Percentiles rank a stretch among this genome's conserved stretches.
These are phyloP conservation scores for Cytidiella melzeri DNA, from an alignment of 768 basidiomycete species.

Conservation along the genomic window DNA sequence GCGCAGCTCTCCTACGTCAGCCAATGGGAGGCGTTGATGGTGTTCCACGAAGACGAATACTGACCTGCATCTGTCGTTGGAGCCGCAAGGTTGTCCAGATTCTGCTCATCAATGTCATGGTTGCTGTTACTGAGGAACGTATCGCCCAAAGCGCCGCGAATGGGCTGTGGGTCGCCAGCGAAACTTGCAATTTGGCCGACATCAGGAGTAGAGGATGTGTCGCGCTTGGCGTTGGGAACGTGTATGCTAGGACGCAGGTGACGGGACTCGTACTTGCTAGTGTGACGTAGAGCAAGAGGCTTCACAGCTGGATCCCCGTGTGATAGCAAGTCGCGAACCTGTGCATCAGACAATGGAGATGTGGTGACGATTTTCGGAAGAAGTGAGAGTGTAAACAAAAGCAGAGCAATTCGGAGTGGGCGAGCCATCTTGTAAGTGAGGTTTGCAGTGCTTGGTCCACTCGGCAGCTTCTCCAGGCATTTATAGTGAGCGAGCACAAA, in stretches of 20 bases:
- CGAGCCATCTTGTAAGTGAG: no score
- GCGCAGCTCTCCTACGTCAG: background rate
- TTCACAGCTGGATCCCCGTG: background rate
- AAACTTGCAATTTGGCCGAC: constrained; percentile 20
- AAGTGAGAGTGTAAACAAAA: background rate
- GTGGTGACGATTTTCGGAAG: background rate
- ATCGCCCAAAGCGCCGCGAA: constrained; percentile 16
- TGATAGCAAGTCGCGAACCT: background rate
- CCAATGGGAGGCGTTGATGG: no score
- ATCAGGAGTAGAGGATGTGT: constrained; percentile 16
- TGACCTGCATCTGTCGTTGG: constrained; percentile 19
- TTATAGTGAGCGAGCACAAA: no score
- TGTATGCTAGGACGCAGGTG: constrained; percentile 17
- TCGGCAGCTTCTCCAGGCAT: no score
- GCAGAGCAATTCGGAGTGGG: background rate
- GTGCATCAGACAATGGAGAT: background rate
- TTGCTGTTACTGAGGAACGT: constrained; percentile 18
- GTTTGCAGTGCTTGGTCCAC: no score
- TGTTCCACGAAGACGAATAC: background rate
- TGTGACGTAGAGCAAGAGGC: constrained; percentile 14
- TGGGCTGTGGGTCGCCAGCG: constrained; percentile 17
- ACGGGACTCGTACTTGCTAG: constrained; percentile 13
- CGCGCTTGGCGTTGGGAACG: constrained; percentile 12
- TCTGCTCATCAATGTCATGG: constrained; percentile 19
- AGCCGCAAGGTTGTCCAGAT: constrained; percentile 21